These are phyloP conservation scores for Cladochytrium replicatum DNA, from an alignment of 192 early-diverging fungal genomes.

Conservation along the genomic window DNA sequence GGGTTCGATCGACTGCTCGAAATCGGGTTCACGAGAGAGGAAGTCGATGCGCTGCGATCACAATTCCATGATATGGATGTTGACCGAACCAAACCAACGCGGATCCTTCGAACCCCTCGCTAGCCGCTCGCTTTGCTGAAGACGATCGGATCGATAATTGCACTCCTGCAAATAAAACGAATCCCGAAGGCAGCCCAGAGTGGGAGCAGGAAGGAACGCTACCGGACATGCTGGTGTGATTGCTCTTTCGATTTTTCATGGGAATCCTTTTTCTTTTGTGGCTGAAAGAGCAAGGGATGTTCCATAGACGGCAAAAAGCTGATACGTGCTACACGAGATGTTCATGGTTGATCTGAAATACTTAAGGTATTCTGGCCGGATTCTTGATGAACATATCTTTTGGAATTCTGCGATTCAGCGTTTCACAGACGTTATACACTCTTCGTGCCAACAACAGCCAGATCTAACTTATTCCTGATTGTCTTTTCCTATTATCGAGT, in stretches of 20 bases:
- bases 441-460: too few species aligned
- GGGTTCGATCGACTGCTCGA: neutral
- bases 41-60: slow-evolving; percentile 5
- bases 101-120: neutral
- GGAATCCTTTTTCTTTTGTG: slow-evolving; percentile 24
- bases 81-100: neutral
- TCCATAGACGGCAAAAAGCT: slow-evolving; percentile 18
- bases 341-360: neutral
- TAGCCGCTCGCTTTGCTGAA: slow-evolving; percentile 8
- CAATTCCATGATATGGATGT: slow-evolving; percentile 18
- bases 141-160: slow-evolving; percentile 19
- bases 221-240: slow-evolving; percentile 15
- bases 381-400: slow-evolving; percentile 16
- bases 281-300: slow-evolving; percentile 21
- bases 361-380: slow-evolving; percentile 12
- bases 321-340: neutral
- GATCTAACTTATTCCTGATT: too few species aligned
- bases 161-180: neutral
- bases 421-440: too few species aligned
- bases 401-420: slow-evolving; percentile 7
- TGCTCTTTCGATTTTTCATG: slow-evolving; percentile 19
- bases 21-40: slow-evolving; percentile 11
- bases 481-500: too few species aligned
- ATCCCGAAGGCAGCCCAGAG: neutral
- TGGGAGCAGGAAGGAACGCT: neutral